Evolutionary conservation across 2,329 filamentous ascomycete genomes (phyloP).

Genomic region (Leptosphaerulina australis): DNA sequence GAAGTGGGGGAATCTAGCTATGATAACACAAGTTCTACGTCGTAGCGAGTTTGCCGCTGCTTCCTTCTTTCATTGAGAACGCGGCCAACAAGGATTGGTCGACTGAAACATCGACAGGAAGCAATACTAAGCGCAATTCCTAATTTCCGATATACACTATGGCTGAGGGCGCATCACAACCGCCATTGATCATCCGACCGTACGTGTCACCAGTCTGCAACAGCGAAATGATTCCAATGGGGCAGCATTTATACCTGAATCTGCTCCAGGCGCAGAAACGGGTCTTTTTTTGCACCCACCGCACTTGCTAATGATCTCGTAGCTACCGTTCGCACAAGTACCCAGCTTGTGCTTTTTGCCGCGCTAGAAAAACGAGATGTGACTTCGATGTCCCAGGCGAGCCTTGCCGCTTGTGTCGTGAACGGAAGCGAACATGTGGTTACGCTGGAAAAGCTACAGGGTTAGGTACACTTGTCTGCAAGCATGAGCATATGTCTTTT

Average conservation of each 20-base stretch:
- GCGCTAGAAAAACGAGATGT: conserved; percentile 23
- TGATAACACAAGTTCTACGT: not conserved
- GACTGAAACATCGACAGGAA: not conserved
- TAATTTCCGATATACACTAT: not conserved
- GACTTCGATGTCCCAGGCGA: conserved; percentile 22
- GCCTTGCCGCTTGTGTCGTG: conserved; percentile 25
- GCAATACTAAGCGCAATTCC: not conserved
- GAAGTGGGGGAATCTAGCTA: not conserved
- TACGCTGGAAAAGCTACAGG: not conserved
- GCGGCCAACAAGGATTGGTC: too few species aligned
- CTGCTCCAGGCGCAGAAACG: not conserved
- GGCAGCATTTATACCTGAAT: not conserved
- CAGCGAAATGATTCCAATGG: too few species aligned
- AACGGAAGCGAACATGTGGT: conserved; percentile 19
- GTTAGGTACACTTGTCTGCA: not conserved
- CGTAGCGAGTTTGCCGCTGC: not conserved
- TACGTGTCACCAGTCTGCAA: conserved; percentile 3
- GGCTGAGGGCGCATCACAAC: not conserved
- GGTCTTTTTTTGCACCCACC: not conserved
- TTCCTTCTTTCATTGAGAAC: too few species aligned
- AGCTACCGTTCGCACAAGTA: conserved; percentile 20
- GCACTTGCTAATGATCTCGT: not conserved
- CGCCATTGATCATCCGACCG: conserved; percentile 13
- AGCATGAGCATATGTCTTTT: not conserved
- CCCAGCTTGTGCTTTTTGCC: conserved; percentile 23